Base-by-base conservation (phyloP, 2,329 filamentous ascomycete genomes). In the Alternaria arborescens region DNA sequence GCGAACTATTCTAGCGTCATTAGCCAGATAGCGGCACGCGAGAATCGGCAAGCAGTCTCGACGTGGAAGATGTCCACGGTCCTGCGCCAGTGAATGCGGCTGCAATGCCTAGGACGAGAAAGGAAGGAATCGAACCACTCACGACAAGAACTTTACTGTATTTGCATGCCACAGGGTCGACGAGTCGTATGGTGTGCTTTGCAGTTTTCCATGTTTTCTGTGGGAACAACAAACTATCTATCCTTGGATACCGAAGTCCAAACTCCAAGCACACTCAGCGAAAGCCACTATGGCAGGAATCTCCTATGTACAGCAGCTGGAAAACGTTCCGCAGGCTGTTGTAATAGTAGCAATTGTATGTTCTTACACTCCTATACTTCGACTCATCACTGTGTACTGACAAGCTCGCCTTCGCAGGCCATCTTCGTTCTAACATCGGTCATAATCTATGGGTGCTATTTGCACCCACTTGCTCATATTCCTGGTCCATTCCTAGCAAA, bases 401-500 rank as follows among this genome's bases (percentile, higher is more conserved):
- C 38, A 40, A 40, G 1, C n/a, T 5, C 12, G 2, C n/a, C n/a
- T 40, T 20, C 20, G 8, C 38, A 40, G 38, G 0, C 8, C n/a
- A n/a, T 40, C 38, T 11, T 40, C 4, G n/a, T 40, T 28, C 2
- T 52, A 30, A 4, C 32, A 40, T 51, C 20, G 8, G 26, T 40
- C 24, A 11, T 51, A 26, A 38, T 40, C 47, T 51, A 51, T 14
- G 47, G 47, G 6, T 51, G 47, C n/a, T 51, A 40, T 28, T 5
- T 51, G 4, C 47, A 51, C 3, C 47, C 47, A 8, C 47, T 51
- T 51, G 30, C 47, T 24, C 47, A 51, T 38, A 22, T 51, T 8
- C 47, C 47, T 6, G 47, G 47, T 12, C 47, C 47, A 22, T 51
- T 51, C 32, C 6, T 51, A 20, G 47, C 47, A 20, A 51, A 51